Evolutionary conservation across 345 rosid species (phyloP), one percentile per base, ranked within the genome.

Genomic region (Euphorbia tirucalli): DNA sequence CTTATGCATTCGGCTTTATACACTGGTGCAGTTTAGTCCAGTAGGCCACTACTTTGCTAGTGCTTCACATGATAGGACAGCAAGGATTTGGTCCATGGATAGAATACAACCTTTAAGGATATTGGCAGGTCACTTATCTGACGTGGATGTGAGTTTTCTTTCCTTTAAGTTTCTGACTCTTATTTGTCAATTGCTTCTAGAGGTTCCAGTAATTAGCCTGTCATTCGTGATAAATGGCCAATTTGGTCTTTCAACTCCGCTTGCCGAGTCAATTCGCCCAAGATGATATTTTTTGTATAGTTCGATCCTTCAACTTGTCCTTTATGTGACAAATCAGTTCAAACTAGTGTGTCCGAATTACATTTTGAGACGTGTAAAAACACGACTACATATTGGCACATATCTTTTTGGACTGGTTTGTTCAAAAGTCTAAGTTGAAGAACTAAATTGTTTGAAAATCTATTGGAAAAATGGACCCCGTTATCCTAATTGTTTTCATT

Each of bases 101-200:
- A 86, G 90, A 85, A 81, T 89, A 76, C 98, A 88, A 75, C 98
- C 98, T 76, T 77, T 93, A 78, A 85, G 99, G 67, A 89, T 93
- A 80, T 84, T 91, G 95, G 99, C 97, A 65, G 98, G 99, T 69
- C 99, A 96, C 85, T 78, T 96, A 66, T 96, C 97, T 72, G 99
- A 96, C 84, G 98, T 93, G 62, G 98, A 93, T 78, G 99, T 91
- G 77, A 86, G 98, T 75, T 43, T 58, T 70, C 73, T 56, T 75
- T 44, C 65, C 54, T 66, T 58, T 58, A n/a, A 69, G 48, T 58
- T 10, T 41, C 44, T 10, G 3, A 46, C 16, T 24, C 11, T n/a
- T 74, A 27, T 24, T 1, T 66, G 28, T 56, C 60, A 56, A 56
- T 56, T 56, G 60, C 25, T 22, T 56, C 30, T 7, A 56, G 22